Base-by-base conservation (phyloP, 2,329 filamentous ascomycete species). In the Ceratocystis ficicola region DNA sequence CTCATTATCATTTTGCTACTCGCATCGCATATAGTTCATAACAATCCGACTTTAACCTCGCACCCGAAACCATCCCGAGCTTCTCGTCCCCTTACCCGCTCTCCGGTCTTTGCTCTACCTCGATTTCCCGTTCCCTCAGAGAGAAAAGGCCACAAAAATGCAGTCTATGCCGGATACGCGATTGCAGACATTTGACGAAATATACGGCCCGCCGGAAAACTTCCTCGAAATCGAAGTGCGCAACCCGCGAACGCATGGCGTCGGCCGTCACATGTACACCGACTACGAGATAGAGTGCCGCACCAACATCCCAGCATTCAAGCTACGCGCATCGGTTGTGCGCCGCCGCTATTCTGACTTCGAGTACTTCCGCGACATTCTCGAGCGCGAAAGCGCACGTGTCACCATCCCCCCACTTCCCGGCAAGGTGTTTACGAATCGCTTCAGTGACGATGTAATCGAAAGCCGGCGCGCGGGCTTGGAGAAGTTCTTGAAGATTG, bases 281-380 rank as follows among this genome's bases (percentile, higher is more conserved):
- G 94, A 95, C 77, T 99, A 97, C 81, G 92, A 97, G 77, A 96
- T 99, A 74, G 83, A 95, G 72, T 96, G 94, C 80, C 87, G 89
- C 72, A 99, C 94, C 77, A 99, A 99, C 79, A 99, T 99, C 74
- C 94, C 94, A 67, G 92, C 94, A 72, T 99, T 99, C 83, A 97
- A 97, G 80, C 86, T 96, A 72, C 90, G 92, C 70, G 84, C 89
- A 74, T 91, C 86, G 70, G 85, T 86, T 71, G 94, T 99, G 69
- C 90, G 92, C 71, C 86, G 94, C 69, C 90, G 94, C 64, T 99
- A 99, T 80, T 94, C 88, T 66, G 94, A 99, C 77, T 99, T 99
- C 75, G 94, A 99, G 79, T 93, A 96, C 78, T 99, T 99, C 77
- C 89, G 94, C 74, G 94, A 99, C 76, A 95, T 97, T 69, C 84